These are phyloP conservation scores for Fragaria nilgerrensis DNA, from an alignment of 306 rosid species.

Conservation along the genomic window DNA sequence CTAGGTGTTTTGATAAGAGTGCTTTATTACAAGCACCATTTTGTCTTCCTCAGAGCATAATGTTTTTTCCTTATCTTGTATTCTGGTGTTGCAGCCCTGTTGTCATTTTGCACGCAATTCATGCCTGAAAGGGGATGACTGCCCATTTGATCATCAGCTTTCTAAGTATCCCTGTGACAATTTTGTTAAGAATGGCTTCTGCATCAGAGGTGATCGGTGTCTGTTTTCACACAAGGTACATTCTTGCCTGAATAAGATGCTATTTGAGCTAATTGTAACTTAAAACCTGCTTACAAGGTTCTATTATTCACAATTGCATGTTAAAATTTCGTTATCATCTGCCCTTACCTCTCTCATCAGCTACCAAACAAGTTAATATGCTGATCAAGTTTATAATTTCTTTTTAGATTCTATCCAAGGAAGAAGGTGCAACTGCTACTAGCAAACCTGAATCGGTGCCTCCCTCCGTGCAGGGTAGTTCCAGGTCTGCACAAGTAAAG, in stretches of 20 bases:
- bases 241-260: constrained; percentile 16
- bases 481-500: constrained; percentile 35
- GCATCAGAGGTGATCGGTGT: constrained; percentile 68
- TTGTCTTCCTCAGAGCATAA: background rate
- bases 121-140: constrained; percentile 93
- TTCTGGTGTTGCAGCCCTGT: constrained; percentile 71
- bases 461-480: constrained; percentile 24
- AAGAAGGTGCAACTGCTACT: constrained; percentile 34
- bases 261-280: constrained; percentile 1
- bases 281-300: background rate
- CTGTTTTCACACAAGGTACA: constrained; percentile 84
- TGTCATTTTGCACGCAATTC: constrained; percentile 57
- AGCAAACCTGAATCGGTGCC: constrained; percentile 40
- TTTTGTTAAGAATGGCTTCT: constrained; percentile 56
- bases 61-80: constrained; percentile 3
- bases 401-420: constrained; percentile 47
- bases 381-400: constrained; percentile 19
- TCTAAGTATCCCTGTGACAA: constrained; percentile 77
- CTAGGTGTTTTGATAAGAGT: background rate
- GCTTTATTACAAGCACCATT: background rate
- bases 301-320: background rate
- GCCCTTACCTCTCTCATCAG: background rate
- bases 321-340: too few relatives aligned
- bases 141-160: constrained; percentile 84
- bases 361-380: background rate